Evolutionary conservation across 2,329 filamentous ascomycete genomes (phyloP), one percentile per base, ranked within the genome.

Genomic region (Plenodomus tracheiphilus): DNA sequence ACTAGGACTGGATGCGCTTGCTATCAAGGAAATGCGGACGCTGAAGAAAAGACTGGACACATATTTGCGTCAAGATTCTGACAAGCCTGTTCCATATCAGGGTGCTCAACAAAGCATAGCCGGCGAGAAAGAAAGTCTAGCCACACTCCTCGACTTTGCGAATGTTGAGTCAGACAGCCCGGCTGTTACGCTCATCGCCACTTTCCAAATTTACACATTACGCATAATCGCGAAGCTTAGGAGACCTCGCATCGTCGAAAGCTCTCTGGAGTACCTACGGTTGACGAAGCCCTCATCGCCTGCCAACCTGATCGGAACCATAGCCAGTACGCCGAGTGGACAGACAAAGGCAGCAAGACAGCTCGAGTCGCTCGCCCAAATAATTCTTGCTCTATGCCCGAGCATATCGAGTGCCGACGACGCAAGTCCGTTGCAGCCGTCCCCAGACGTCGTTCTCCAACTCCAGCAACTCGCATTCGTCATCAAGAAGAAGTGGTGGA

Each of bases 341-440:
- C 63, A 62, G 10, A 72, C 75, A 7, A 91, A 88, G 64, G 76
- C 79, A 16, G 78, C 82, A 9, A 83, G 83, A 2, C 86, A 90
- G 53, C 73, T 92, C 16, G 86, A 90, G 41, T 79, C 78, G 0
- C 65, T 91, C 1, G 84, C 86, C 0, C 85, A 88, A 56, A 78
- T 79, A 2, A 73, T 91, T 0, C 74, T 91, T 1, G 81, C 84
- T 0, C 71, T 91, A 1, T 82, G 85, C 21, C 87, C 88, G 1
- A 87, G 83, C 59, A 76, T 87, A n/a, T 84, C 86, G 2, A 75
- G 76, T 41, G 80, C 82, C 9, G 82, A 86, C 35, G 88, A 92
- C 61, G 81, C 86, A 50, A 70, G 77, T 8, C 77, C 79, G 20
- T 68, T 84, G 7, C 83, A 79, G 51, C 77, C 85, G 3, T 75